Evolutionary conservation across 1,284 basidiomycete species (phyloP).

Genomic region (Tranzscheliella williamsii): DNA sequence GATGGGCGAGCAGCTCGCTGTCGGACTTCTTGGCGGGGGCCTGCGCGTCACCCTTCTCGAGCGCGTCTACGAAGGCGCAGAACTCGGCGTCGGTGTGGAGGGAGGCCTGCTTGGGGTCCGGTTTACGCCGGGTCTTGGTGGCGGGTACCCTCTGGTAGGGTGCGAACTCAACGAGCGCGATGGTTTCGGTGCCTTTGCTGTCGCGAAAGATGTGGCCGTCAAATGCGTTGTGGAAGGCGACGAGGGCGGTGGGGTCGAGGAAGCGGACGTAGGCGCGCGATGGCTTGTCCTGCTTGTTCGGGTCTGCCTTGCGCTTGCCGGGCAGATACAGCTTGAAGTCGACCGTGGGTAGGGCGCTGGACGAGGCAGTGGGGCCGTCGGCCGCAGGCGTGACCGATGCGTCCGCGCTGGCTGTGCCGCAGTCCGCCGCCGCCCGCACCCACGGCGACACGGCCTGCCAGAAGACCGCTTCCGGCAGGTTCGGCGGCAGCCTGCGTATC

Average conservation of each 20-base stretch:
- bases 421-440: slow-evolving; percentile 71
- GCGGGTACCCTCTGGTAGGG: slow-evolving; percentile 82
- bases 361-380: background rate
- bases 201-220: slow-evolving; percentile 91
- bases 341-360: slow-evolving; percentile 14
- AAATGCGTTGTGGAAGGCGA: slow-evolving; percentile 79
- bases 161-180: slow-evolving; percentile 89
- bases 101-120: slow-evolving; percentile 72
- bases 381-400: background rate
- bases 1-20: slow-evolving; percentile 33
- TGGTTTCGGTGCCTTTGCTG: slow-evolving; percentile 83
- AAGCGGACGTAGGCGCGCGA: slow-evolving; percentile 93
- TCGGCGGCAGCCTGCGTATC: slow-evolving; percentile 84
- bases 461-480: slow-evolving; percentile 86
- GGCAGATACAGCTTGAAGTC: slow-evolving; percentile 43
- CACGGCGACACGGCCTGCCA: slow-evolving; percentile 86
- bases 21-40: slow-evolving; percentile 29
- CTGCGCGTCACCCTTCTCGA: slow-evolving; percentile 11
- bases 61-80: slow-evolving; percentile 20
- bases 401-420: slow-evolving; percentile 1
- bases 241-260: slow-evolving; percentile 72
- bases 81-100: slow-evolving; percentile 68
- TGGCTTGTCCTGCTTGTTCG: slow-evolving; percentile 37
- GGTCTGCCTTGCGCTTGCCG: slow-evolving; percentile 46
- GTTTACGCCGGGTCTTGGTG: slow-evolving; percentile 70